These are phyloP conservation scores for Aspergillus pseudoviridinutans DNA, from an alignment of 2,329 filamentous ascomycete species.

Conservation along the genomic window DNA sequence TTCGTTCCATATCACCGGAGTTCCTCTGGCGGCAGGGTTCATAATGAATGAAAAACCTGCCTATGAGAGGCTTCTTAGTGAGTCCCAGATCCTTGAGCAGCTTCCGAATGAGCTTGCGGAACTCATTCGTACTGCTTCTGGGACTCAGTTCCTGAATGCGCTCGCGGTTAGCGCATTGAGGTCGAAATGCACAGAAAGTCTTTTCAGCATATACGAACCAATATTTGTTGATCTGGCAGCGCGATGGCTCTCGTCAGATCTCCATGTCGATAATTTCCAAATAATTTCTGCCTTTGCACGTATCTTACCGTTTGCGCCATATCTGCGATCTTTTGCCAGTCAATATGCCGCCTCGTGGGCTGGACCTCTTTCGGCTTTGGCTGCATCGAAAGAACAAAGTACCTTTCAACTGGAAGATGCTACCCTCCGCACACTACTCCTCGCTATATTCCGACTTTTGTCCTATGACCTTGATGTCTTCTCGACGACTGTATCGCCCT, in stretches of 20 bases:
- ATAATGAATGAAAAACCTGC: constrained; percentile 38
- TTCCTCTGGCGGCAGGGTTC: constrained; percentile 30
- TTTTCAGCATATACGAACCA: constrained; percentile 71
- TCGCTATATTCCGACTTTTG: constrained; percentile 74
- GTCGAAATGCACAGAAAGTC: constrained; percentile 63
- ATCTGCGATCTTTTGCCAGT: constrained; percentile 70
- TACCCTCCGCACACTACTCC: constrained; percentile 48
- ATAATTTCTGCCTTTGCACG: constrained; percentile 71
- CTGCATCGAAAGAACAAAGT: constrained; percentile 26
- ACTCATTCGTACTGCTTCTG: constrained; percentile 60
- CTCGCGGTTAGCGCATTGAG: constrained; percentile 67
- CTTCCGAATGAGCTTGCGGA: constrained; percentile 68
- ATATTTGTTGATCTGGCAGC: constrained; percentile 80
- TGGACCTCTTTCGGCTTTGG: constrained; percentile 31
- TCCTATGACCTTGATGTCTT: constrained; percentile 71
- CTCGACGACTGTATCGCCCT: constrained; percentile 59
- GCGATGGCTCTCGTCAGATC: constrained; percentile 59
- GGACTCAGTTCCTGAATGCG: constrained; percentile 66
- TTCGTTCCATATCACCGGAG: constrained; percentile 27
- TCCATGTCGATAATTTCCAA: constrained; percentile 30
- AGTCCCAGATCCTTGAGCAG: constrained; percentile 50
- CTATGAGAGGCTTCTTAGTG: constrained; percentile 51
- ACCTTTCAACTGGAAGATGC: constrained; percentile 34
- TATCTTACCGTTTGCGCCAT: constrained; percentile 75
- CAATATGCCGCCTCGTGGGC: constrained; percentile 36